Base-by-base conservation (phyloP, 2,329 filamentous ascomycete genomes). In the Xylaria sp. region DNA sequence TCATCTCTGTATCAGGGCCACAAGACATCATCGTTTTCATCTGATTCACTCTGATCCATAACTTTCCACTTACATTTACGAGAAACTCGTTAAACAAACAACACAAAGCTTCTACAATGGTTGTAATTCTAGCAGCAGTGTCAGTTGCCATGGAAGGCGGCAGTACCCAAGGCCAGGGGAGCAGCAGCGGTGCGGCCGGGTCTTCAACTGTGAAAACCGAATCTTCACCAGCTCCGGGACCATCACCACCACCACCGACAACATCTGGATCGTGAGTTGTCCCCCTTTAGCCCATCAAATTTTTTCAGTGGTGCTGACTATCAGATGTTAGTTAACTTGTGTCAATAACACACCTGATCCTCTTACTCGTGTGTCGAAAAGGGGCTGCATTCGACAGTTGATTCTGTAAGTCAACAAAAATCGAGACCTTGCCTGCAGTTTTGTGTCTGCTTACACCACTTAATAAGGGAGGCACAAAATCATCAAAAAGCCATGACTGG, bases 51-150 rank as follows among this genome's bases (percentile, higher is more conserved):
- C 48, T 34, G 9, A 69, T 51, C 39, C 41, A 44, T 15, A n/a
- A 12, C 20, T 23, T 20, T 18, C 15, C 9, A 8, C 46, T 55
- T 18, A 18, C 31, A 20, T 6, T n/a, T 18, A 9, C 39, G 6
- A 52, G 20, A 37, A 39, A 28, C 18, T 2, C 3, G 1, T 34
- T 3, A 1, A 28, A 64, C 23, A 37, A 34, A 9, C 41, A 18
- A 28, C 20, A 48, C 31, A 34, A 50, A 48, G 3, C 5, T 1
- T 13, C 3, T 28, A 72, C 37, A 5, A 71, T 72, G 70, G 70
- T 72, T 44, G 65, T 72, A 6, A 57, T 70, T 54, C 68, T 72
- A 57, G 70, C 70, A 46, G 70, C 70, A 23, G 65, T 72, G 2
- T 63, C 70, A 28, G 70, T 68, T 20, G 52, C 63, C 31, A 58